Evolutionary conservation across 2,329 filamentous ascomycete genomes (phyloP).

Genomic region (Fusarium hostae): DNA sequence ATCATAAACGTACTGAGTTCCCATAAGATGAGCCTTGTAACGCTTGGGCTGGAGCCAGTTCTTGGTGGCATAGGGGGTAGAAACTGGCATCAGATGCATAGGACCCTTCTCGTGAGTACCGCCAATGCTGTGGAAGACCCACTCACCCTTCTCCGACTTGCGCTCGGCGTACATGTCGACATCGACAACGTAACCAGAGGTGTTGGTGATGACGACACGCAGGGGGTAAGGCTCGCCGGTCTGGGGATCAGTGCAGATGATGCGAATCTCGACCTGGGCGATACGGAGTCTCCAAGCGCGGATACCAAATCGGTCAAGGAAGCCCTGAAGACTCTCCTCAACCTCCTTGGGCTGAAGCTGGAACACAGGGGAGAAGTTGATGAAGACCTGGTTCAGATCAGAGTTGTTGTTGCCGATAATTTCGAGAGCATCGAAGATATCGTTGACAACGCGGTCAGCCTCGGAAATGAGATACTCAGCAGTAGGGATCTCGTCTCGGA

Average conservation of each 20-base stretch:
- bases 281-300: conserved; percentile 97
- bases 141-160: conserved; percentile 97
- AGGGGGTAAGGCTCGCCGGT: conserved; percentile 90
- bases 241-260: conserved; percentile 91
- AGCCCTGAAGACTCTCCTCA: conserved; percentile 91
- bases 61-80: conserved; percentile 95
- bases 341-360: conserved; percentile 89
- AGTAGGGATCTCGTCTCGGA: conserved; percentile 98
- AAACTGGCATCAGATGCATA: conserved; percentile 92
- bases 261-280: conserved; percentile 96
- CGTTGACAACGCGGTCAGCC: conserved; percentile 94
- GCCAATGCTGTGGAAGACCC: conserved; percentile 98
- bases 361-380: conserved; percentile 99
- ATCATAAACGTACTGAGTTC: conserved; percentile 98
- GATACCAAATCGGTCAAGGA: conserved; percentile 95
- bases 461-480: conserved; percentile 98
- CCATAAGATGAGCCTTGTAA: conserved; percentile 99
- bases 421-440: conserved; percentile 96
- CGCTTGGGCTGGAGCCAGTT: conserved; percentile 98
- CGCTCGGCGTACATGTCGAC: conserved; percentile 98
- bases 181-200: conserved; percentile 96
- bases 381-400: conserved; percentile 99
- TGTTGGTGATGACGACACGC: conserved; percentile 97
- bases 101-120: conserved; percentile 94
- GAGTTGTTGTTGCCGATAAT: conserved; percentile 99